A percentile compares a stretch with the other conserved stretches of the same genome.
phyloP scores from a whole-genome alignment of 2,329 filamentous ascomycete genomes.

The Canariomyces notabilis region DNA sequence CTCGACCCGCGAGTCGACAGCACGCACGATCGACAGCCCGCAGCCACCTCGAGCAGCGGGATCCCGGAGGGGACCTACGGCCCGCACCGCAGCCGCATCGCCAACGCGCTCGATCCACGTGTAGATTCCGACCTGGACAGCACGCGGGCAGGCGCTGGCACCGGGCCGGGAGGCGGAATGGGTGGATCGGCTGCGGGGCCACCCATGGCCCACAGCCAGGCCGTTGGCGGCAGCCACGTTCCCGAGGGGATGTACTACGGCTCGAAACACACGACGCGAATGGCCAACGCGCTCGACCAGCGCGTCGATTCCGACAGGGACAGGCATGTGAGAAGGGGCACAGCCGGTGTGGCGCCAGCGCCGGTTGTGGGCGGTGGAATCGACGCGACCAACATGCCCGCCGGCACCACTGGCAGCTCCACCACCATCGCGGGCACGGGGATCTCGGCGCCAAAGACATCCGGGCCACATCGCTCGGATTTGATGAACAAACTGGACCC shows the following conservation, averaged over 20 bases:
- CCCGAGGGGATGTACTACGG: conserved; percentile 19
- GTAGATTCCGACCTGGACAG: conserved; percentile 18
- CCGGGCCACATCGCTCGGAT: conserved; percentile 38
- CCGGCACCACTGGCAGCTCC: too few relatives aligned
- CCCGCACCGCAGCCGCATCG: conserved; percentile 15
- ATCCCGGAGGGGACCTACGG: conserved; percentile 20
- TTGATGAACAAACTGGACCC: conserved; percentile 40
- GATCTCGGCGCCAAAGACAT: conserved; percentile 33
- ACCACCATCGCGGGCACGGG: too few relatives aligned
- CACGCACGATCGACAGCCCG: conserved; percentile 18
- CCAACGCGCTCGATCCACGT: conserved; percentile 21
- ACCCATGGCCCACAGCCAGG: background rate
- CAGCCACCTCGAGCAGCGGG: background rate
- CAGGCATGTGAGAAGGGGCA: background rate
- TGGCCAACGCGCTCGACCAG: conserved; percentile 20
- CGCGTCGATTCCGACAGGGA: conserved; percentile 21
- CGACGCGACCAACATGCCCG: background rate
- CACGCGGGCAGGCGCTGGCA: background rate
- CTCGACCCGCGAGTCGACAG: conserved; percentile 24
- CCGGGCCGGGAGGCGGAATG: background rate
- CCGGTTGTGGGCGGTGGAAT: background rate
- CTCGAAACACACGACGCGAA: conserved; percentile 17
- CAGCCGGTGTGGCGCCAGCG: background rate
- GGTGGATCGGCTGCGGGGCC: background rate
- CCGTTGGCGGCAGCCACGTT: background rate